Evolutionary conservation across 75 land plant genomes (phyloP).

Genomic region (Pseudotsuga menziesii): DNA sequence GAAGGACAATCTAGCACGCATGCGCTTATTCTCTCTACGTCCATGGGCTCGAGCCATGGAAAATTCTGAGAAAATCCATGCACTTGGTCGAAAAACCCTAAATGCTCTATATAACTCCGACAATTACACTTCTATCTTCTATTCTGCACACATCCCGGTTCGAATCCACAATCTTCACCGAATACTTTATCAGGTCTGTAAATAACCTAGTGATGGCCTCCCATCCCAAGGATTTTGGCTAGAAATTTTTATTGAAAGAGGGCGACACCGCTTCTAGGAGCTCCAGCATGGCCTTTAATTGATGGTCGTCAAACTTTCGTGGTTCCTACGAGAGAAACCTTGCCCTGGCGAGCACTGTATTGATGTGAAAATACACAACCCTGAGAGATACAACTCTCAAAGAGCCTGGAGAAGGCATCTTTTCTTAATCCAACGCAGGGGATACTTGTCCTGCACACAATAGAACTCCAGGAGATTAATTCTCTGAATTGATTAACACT

Average conservation of each 20-base stretch:
- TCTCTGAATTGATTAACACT: too few species aligned
- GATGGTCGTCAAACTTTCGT: slow-evolving; percentile 6
- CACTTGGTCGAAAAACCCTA: slow-evolving; percentile 12
- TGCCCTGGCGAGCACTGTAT: slow-evolving; percentile 57
- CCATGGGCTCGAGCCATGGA: too few species aligned
- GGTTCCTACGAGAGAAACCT: slow-evolving; percentile 47
- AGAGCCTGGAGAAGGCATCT: slow-evolving; percentile 55
- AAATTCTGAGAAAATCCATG: slow-evolving; percentile 64
- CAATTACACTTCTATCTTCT: slow-evolving; percentile 35
- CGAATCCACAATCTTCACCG: slow-evolving; percentile 29
- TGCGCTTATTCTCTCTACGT: slow-evolving; percentile 46
- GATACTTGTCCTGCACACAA: too few species aligned
- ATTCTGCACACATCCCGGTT: slow-evolving; percentile 29
- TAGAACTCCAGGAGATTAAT: too few species aligned
- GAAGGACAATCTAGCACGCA: too few species aligned
- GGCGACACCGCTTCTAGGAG: slow-evolving; percentile 23
- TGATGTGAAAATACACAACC: slow-evolving; percentile 47
- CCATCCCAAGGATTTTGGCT: slow-evolving; percentile 41
- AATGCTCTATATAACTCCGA: slow-evolving; percentile 19
- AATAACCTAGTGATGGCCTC: slow-evolving; percentile 46
- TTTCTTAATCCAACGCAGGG: slow-evolving; percentile 56
- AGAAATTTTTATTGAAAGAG: slow-evolving; percentile 26
- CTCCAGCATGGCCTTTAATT: slow-evolving; percentile 15
- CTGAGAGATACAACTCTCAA: slow-evolving; percentile 25
- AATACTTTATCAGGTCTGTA: slow-evolving; percentile 41